Conservation (phyloP, 1,139 yeast genomes). For the Lodderomyces orthopsilosis region DNA sequence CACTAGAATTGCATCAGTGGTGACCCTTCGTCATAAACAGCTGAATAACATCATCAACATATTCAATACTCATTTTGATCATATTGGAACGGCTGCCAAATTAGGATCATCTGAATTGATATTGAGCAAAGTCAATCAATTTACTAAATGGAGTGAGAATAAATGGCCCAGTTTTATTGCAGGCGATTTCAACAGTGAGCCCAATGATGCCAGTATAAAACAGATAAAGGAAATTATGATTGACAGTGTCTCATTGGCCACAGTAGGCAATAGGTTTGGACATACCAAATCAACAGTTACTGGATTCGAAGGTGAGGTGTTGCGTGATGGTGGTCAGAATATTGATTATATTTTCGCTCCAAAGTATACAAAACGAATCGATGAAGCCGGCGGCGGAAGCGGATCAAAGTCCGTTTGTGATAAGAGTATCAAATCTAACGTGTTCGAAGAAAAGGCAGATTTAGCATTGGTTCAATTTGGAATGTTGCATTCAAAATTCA, state of each 20-base stretch:
- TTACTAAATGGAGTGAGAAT: constrained; percentile 23
- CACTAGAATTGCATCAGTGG: constrained; percentile 45
- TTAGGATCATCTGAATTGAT: constrained; percentile 47
- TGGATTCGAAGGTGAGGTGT: constrained; percentile 43
- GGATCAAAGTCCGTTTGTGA: constrained; percentile 15
- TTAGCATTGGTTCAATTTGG: constrained; percentile 35
- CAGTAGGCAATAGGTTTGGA: constrained; percentile 36
- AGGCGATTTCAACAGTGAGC: constrained; percentile 58
- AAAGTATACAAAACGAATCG: constrained; percentile 23
- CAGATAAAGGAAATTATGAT: constrained; percentile 28
- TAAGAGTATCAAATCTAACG: constrained; percentile 2
- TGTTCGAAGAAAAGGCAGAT: constrained; percentile 15
- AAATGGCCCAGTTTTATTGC: constrained; percentile 36
- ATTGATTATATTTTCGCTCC: constrained; percentile 54
- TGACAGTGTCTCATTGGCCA: constrained; percentile 29
- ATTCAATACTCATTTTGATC: constrained; percentile 61
- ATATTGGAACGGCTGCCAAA: constrained; percentile 47
- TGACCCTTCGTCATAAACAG: constrained; percentile 31
- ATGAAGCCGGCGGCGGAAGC: constrained; percentile 11
- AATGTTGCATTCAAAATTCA: constrained; percentile 45
- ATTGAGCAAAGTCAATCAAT: constrained; percentile 29
- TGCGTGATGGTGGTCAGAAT: constrained; percentile 31
- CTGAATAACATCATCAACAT: constrained; percentile 36
- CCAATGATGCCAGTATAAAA: constrained; percentile 42
- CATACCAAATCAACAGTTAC: constrained; percentile 46